A percentile compares a stretch with the other conserved stretches of the same genome.
phyloP scores from a whole-genome alignment of 768 basidiomycete genomes.

The Lactarius sp. region DNA sequence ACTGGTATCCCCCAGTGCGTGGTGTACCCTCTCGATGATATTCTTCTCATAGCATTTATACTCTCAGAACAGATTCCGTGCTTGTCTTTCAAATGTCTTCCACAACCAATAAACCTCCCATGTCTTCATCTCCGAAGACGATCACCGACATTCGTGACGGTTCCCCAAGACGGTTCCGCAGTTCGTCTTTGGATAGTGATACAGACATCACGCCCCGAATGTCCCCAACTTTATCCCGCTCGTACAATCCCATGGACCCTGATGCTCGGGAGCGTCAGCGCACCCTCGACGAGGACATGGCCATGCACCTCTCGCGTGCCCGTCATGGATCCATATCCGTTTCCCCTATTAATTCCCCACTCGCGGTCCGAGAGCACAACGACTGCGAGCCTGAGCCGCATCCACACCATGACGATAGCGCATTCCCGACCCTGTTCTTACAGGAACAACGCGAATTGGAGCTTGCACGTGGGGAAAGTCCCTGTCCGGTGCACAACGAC shows the following conservation, averaged over 20 bases:
- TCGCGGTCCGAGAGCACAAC: slow-evolving; percentile 35
- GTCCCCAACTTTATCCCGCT: slow-evolving; percentile 58
- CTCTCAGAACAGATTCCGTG: too few species aligned
- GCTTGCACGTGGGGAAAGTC: slow-evolving; percentile 33
- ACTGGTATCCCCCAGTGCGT: neutral
- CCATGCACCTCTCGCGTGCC: slow-evolving; percentile 69
- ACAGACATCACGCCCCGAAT: slow-evolving; percentile 41
- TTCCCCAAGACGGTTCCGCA: slow-evolving; percentile 9
- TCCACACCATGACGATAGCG: slow-evolving; percentile 29
- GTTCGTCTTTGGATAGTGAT: slow-evolving; percentile 32
- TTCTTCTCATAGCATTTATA: neutral
- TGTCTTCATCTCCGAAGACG: slow-evolving; percentile 18
- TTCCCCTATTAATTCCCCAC: slow-evolving; percentile 30
- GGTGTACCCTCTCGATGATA: neutral
- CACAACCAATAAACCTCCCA: neutral
- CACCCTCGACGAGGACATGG: slow-evolving; percentile 93
- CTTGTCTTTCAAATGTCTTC: slow-evolving; percentile 9
- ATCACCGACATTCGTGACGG: slow-evolving; percentile 7
- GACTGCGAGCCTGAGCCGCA: slow-evolving; percentile 31
- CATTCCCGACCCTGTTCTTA: slow-evolving; percentile 42
- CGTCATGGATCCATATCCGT: slow-evolving; percentile 53
- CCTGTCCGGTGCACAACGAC: slow-evolving; percentile 4
- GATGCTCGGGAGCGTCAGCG: slow-evolving; percentile 82
- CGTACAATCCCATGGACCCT: slow-evolving; percentile 66
- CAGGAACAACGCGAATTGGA: slow-evolving; percentile 48